Conservation (phyloP, 23 red algal species). For the Agarophyton chilense region DNA sequence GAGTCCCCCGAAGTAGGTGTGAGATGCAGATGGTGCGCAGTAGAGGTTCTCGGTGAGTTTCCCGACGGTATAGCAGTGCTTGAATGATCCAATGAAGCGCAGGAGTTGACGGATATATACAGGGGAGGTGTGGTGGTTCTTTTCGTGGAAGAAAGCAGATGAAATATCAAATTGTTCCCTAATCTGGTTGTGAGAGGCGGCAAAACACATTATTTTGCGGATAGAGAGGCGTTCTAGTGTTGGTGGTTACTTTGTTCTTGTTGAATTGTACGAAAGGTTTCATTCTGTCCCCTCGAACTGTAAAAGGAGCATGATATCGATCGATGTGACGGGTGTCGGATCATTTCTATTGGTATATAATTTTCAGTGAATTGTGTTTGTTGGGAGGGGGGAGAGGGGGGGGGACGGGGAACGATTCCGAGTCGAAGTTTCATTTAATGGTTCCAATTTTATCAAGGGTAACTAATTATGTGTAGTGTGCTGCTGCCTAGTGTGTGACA, state of each 20-base stretch:
- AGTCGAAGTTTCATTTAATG: neutral
- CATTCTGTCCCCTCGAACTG: conserved; percentile 14
- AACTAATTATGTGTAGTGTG: conserved; percentile 8
- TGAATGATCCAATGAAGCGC: neutral
- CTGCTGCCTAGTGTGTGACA: neutral
- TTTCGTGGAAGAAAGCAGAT: conserved; percentile 24
- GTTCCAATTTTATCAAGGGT: conserved; percentile 9
- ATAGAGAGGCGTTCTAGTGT: neutral
- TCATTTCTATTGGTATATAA: conserved; percentile 2
- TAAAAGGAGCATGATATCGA: neutral
- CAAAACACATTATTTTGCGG: neutral
- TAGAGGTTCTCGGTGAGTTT: conserved; percentile 14
- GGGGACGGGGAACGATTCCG: too few species aligned
- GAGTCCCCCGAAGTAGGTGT: neutral
- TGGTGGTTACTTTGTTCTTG: neutral
- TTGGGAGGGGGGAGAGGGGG: too few species aligned
- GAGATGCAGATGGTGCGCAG: neutral
- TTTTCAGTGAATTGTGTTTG: neutral
- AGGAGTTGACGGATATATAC: neutral
- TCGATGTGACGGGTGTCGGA: neutral
- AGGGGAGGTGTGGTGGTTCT: neutral
- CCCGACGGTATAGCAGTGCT: neutral
- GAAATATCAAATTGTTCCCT: conserved; percentile 35
- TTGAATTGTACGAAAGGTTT: conserved; percentile 3
- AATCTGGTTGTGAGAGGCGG: neutral